Conservation (phyloP, 495 filamentous ascomycete species). For the Lasiosphaeria miniovina region DNA sequence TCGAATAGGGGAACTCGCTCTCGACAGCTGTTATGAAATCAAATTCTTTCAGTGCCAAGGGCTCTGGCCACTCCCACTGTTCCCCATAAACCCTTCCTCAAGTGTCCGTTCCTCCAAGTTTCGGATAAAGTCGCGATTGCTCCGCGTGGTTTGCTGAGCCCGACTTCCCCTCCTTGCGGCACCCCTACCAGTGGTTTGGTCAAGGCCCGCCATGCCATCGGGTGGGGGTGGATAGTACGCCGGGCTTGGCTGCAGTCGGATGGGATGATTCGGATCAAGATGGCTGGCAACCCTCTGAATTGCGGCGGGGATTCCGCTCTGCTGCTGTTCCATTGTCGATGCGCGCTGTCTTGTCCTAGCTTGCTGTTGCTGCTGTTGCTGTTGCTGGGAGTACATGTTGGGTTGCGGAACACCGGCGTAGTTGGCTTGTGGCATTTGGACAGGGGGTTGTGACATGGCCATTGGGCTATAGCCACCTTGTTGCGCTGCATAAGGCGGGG, state of each 20-base stretch:
- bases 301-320: slow-evolving; percentile 83
- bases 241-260: slow-evolving; percentile 90
- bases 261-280: slow-evolving; percentile 91
- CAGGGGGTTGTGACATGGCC: slow-evolving; percentile 62
- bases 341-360: slow-evolving; percentile 73
- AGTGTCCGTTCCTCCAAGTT: slow-evolving; percentile 90
- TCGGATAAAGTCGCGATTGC: slow-evolving; percentile 86
- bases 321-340: slow-evolving; percentile 91
- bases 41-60: slow-evolving; percentile 48
- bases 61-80: slow-evolving; percentile 31
- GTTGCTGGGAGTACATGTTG: slow-evolving; percentile 81
- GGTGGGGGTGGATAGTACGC: slow-evolving; percentile 97
- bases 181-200: slow-evolving; percentile 59
- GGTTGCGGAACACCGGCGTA: slow-evolving; percentile 56
- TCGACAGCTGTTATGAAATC: slow-evolving; percentile 4
- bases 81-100: slow-evolving; percentile 71
- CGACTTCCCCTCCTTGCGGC: slow-evolving; percentile 71
- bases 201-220: slow-evolving; percentile 63
- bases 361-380: slow-evolving; percentile 46
- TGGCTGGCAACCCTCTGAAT: slow-evolving; percentile 97
- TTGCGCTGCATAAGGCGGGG: slow-evolving; percentile 82
- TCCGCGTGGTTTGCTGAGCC: slow-evolving; percentile 57
- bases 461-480: slow-evolving; percentile 69
- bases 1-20: neutral
- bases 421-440: slow-evolving; percentile 66